These are phyloP conservation scores for Pichia sp. DNA, from an alignment of 1,139 yeast species.

Conservation along the genomic window DNA sequence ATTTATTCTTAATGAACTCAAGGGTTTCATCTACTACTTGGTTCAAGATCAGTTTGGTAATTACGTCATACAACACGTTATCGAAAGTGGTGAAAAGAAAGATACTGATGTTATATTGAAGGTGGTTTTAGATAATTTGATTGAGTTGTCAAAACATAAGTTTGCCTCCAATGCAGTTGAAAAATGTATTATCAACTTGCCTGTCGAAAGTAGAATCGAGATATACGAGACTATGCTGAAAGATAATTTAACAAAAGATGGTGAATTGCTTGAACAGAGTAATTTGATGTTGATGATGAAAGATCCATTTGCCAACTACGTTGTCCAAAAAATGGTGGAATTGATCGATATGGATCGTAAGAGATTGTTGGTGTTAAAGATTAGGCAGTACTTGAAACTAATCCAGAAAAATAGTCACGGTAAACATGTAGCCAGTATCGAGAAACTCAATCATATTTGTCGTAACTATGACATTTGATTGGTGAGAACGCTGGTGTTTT, in stretches of 20 bases:
- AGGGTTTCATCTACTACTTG: conserved; percentile 66
- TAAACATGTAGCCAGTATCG: conserved; percentile 84
- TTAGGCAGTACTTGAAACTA: conserved; percentile 57
- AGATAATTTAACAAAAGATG: conserved; percentile 41
- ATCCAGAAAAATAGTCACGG: conserved; percentile 61
- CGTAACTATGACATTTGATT: conserved; percentile 16
- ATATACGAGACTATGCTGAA: conserved; percentile 61
- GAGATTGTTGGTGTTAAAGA: conserved; percentile 54
- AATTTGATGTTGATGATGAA: conserved; percentile 86
- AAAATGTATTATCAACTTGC: conserved; percentile 78
- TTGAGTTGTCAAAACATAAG: conserved; percentile 85
- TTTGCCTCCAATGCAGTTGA: conserved; percentile 98
- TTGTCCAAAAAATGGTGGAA: conserved; percentile 88
- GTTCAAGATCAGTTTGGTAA: conserved; percentile 97
- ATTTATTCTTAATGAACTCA: conserved; percentile 64
- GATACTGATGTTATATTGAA: conserved; percentile 47
- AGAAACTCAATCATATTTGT: conserved; percentile 60
- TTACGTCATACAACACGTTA: conserved; percentile 92
- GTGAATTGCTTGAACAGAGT: conserved; percentile 55
- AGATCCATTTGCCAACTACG: conserved; percentile 96
- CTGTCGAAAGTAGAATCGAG: conserved; percentile 53
- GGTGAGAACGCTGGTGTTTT: not conserved
- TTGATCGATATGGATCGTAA: conserved; percentile 69
- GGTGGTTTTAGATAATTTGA: conserved; percentile 48
- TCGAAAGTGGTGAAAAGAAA: conserved; percentile 61